Evolutionary conservation across 2,329 filamentous ascomycete species (phyloP).

Genomic region (Cladosporium austrohemisphaericum): DNA sequence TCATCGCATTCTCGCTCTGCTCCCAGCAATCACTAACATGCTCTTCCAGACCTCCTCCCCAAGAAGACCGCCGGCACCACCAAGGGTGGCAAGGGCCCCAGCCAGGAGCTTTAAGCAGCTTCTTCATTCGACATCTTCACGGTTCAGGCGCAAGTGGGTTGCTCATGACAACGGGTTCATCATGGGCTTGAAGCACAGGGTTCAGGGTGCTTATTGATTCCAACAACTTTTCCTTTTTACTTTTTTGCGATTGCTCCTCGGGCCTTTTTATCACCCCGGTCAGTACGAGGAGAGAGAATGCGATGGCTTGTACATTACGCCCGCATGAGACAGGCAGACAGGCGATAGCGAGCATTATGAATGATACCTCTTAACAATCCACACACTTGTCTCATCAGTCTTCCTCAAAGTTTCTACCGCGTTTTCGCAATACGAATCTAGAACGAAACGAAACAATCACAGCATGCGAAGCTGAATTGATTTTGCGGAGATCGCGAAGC

Average conservation of each 20-base stretch:
- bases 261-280: conserved; percentile 14
- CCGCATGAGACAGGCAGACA: conserved; percentile 11
- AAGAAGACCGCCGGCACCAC: conserved; percentile 75
- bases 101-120: conserved; percentile 81
- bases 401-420: too few relatives aligned
- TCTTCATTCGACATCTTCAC: conserved; percentile 9
- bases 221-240: conserved; percentile 13
- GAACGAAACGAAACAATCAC: too few relatives aligned
- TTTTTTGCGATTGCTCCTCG: conserved; percentile 15
- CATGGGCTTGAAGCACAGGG: conserved; percentile 18
- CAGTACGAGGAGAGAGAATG: conserved; percentile 12
- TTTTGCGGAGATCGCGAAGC: too few relatives aligned
- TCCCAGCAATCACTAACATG: conserved; percentile 37
- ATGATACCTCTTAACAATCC: conserved; percentile 17
- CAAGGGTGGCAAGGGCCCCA: conserved; percentile 83
- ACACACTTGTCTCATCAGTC: conserved; percentile 1
- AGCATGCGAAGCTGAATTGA: too few relatives aligned
- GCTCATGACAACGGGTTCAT: conserved; percentile 35
- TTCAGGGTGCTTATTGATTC: conserved; percentile 17
- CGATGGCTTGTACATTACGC: conserved; percentile 16
- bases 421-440: too few relatives aligned
- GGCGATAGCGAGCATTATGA: conserved; percentile 16
- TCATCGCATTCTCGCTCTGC: conserved; percentile 7
- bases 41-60: conserved; percentile 77
- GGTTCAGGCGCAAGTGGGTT: conserved; percentile 32